Evolutionary conservation across 805 yeast species (phyloP), one percentile per base, ranked within the genome.

Genomic region (Hanseniaspora vineae): DNA sequence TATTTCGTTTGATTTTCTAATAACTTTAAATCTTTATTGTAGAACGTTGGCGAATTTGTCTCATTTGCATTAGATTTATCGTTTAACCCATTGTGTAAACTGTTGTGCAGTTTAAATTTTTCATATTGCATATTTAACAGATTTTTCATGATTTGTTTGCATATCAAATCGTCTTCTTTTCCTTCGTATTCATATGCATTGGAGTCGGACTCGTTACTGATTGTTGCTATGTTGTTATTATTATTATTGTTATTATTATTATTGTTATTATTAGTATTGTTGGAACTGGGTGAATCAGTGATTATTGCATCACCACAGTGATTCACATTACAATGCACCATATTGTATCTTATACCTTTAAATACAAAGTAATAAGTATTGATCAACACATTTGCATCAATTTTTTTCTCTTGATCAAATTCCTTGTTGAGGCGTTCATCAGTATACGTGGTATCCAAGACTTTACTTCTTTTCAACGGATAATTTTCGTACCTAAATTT

Each of bases 401-500:
- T 15, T 19, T 31, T 39, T 35, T 14, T 14, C 17, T 14, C 17
- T 35, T 17, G 18, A 11, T 32, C 14, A n/a, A 18, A 13, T n/a
- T n/a, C n/a, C n/a, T n/a, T n/a, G n/a, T n/a, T n/a, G n/a, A n/a
- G n/a, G n/a, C n/a, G n/a, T n/a, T n/a, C n/a, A n/a, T n/a, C n/a
- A n/a, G n/a, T n/a, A n/a, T n/a, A n/a, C n/a, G n/a, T n/a, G n/a
- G 15, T 33, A 13, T 33, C 40, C 13, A 56, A 39, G 12, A 58
- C 51, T 9, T 53, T 35, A 1, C 44, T 42, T 32, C 58, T 47
- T 46, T 58, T 61, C 44, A 51, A 39, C 8, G 45, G 49, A 46
- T 56, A 60, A 46, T 62, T 49, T 48, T 63, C 67, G 13, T 50
- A 44, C 32, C 42, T 55, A 43, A 57, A 62, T 50, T 62, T 64